Evolutionary conservation across 495 filamentous ascomycete species (phyloP), one percentile per base, ranked within the genome.

Genomic region (Aspergillus taichungensis): DNA sequence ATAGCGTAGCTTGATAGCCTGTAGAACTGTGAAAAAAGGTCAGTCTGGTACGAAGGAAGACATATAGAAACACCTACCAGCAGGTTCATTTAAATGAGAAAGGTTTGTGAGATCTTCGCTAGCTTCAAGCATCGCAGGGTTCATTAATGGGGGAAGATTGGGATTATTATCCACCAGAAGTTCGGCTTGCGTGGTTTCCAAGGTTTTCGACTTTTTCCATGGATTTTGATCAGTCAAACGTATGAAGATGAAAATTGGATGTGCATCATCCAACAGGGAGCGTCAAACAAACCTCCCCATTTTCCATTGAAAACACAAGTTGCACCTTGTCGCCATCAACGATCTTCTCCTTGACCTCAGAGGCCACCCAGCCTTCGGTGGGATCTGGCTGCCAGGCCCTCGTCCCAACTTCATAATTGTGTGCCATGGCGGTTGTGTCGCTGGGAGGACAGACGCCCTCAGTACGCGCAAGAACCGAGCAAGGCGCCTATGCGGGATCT

Each of bases 41-140:
- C 53, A 78, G 69, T 52, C 46, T 43, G 42, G 30, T 31, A 9
- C 9, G 38, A 34, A 48, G 6, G 40, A 3, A 9, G 12, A 34
- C n/a, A 47, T 45, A 27, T 24, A 33, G 3, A 10, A 8, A 33
- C 11, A 56, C 73, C 55, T 85, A 95, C 91, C 91, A 66, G 92
- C 92, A 56, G 92, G 92, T 63, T 99, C 92, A 68, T 99, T 99
- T 48, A 99, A 69, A 74, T 99, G 88, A 55, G 92, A 99, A 42
- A 99, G 68, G 65, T 94, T 96, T 29, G 92, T 99, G 56, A 99
- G 72, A 65, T 99, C 92, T 69, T 99, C 92, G 64, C 90, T 95
- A 50, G 92, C 92, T 78, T 99, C 92, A 35, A 99, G 83, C 80
- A 99, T 92, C 24, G 91, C 78, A 40, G 92, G 92, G 60, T 99